Evolutionary conservation across 2,329 filamentous ascomycete species (phyloP), one percentile per base, ranked within the genome.

Genomic region (Alternaria viburni): DNA sequence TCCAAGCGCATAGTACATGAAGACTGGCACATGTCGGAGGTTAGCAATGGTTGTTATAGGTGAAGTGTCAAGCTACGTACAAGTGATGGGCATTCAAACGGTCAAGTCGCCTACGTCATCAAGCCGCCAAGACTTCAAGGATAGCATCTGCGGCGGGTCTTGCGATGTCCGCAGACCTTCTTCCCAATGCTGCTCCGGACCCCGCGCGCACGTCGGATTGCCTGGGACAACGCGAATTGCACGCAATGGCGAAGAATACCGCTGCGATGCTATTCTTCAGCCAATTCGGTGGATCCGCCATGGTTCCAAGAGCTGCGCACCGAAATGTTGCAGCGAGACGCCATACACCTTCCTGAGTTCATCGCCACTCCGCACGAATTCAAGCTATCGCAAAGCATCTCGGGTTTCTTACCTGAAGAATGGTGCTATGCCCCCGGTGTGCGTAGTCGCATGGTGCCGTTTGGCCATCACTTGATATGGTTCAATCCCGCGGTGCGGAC

Each of bases 381-480:
- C 78, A 87, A 92, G 49, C 86, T 97, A 50, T 83, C 85, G 67
- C 82, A 88, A 9, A 69, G 74, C 3, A 67, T 80, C 3, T 43
- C 43, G 5, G 67, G 69, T 9, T 76, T 74, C 36, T 36, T 77
- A 2, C 74, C 69, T 21, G 46, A 23, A 10, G 54, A 64, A 21
- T 63, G 57, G 59, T 46, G 64, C 66, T 23, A 67, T 69, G 52
- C 51, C 12, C 32, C 43, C 2, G 6, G 23, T 25, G 6, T 21
- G 8, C 41, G 36, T 12, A 41, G 47, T 8, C 80, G 47, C 9
- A 12, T 65, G 15, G 81, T 91, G 7, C 89, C 90, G 0, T 84
- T 87, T 28, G 91, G 90, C 36, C 90, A 96, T 77, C 93, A 97
- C 78, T 85, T 97, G 36, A 88, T 95, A 68, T 96, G 96, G 83